These are phyloP conservation scores for Psilocybe cyanescens DNA, from an alignment of 768 basidiomycete species.

Conservation along the genomic window DNA sequence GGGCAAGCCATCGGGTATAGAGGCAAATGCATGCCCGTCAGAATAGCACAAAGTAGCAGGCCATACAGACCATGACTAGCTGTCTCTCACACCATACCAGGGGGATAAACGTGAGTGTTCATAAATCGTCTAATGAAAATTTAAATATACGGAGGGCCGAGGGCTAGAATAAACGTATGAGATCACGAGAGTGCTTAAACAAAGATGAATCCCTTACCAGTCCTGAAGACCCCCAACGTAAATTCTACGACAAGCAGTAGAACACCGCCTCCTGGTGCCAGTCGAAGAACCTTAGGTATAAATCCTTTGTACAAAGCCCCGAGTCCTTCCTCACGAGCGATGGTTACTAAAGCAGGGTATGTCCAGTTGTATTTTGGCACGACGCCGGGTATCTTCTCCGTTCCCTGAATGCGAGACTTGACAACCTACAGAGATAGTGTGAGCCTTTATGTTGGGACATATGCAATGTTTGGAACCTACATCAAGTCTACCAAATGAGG, in stretches of 20 bases:
- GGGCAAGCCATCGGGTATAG: too few species aligned
- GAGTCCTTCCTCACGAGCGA: conserved; percentile 86
- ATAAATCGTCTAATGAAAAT: neutral
- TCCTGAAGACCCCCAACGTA: conserved; percentile 76
- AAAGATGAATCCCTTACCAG: conserved; percentile 45
- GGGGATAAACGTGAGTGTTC: neutral
- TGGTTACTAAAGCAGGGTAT: conserved; percentile 83
- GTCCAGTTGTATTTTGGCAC: conserved; percentile 93
- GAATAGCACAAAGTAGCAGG: too few species aligned
- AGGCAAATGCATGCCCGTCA: too few species aligned
- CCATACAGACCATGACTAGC: too few species aligned
- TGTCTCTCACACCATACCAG: too few species aligned
- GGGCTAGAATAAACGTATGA: conserved; percentile 31
- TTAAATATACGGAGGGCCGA: conserved; percentile 59
- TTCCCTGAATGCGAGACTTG: conserved; percentile 93
- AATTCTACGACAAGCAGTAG: conserved; percentile 93
- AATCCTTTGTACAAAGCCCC: conserved; percentile 94
- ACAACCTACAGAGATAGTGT: conserved; percentile 64
- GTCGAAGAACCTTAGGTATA: conserved; percentile 90
- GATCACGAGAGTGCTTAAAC: neutral
- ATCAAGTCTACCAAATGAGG: conserved; percentile 31
- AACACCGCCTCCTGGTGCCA: conserved; percentile 96
- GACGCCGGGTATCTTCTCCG: conserved; percentile 66
- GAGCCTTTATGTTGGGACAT: conserved; percentile 1
- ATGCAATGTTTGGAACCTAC: conserved; percentile 20